Conservation (phyloP, 768 basidiomycete species). For the Rhodotorula graminis region DNA sequence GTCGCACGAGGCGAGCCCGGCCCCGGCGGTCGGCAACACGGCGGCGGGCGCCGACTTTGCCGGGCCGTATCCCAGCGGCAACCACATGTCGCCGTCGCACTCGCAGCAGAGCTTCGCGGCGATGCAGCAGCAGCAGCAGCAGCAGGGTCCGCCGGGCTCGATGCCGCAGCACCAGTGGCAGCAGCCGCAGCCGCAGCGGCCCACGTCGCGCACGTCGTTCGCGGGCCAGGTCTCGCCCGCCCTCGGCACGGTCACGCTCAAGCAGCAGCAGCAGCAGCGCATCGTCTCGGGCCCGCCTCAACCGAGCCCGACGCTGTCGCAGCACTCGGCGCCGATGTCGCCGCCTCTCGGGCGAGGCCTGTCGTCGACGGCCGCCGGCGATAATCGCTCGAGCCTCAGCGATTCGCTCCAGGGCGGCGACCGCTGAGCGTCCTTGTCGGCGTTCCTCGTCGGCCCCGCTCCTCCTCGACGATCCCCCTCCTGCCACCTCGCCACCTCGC, state of each 20-base stretch:
- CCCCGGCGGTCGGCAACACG: background rate
- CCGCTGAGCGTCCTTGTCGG: too few relatives aligned
- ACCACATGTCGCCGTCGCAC: background rate
- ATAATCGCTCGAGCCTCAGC: background rate
- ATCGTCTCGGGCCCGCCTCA: background rate
- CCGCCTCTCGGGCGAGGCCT: background rate
- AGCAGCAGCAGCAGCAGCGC: background rate
- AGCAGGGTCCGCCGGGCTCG: background rate
- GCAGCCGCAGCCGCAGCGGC: background rate
- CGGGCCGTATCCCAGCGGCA: too few relatives aligned
- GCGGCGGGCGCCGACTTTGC: background rate
- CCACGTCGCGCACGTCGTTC: background rate
- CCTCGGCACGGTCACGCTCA: background rate
- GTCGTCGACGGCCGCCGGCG: background rate
- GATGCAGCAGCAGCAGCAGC: background rate
- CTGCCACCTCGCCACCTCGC: too few relatives aligned
- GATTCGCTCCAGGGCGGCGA: background rate
- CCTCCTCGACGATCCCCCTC: background rate
- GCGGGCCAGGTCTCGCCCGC: background rate
- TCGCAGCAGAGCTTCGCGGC: background rate
- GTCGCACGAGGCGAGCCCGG: constrained; percentile 5
- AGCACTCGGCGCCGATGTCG: background rate
- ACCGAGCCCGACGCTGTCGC: background rate
- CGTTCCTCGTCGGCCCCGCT: too few relatives aligned
- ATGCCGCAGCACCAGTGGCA: background rate